A percentile compares a stretch with the other conserved stretches of the same genome.
phyloP scores from a whole-genome alignment of 176 grass and related monocot species.

The Ananas comosus region DNA sequence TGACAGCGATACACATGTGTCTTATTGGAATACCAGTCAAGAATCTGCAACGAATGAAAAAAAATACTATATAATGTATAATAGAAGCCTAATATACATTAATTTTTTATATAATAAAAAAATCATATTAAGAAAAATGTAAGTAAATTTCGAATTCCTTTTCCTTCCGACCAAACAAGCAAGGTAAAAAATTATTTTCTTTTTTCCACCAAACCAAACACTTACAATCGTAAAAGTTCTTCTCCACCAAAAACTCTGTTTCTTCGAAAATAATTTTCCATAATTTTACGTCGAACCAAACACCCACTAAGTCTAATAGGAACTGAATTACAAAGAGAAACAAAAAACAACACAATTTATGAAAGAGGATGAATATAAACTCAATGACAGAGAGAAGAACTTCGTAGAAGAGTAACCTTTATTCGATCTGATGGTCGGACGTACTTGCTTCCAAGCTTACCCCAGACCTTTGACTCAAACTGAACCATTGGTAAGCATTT shows the following conservation, averaged over 20 bases:
- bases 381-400: not conserved
- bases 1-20: constrained; percentile 51
- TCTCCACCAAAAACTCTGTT: too few species aligned
- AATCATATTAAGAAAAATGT: too few species aligned
- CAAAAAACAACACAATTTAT: not conserved
- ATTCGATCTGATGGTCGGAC: constrained; percentile 30
- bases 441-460: constrained; percentile 22
- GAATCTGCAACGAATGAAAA: constrained; percentile 28
- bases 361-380: not conserved
- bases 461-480: constrained; percentile 49
- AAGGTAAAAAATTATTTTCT: too few species aligned
- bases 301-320: too few species aligned
- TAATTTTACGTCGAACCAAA: too few species aligned
- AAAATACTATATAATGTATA: not conserved
- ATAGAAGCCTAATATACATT: too few species aligned
- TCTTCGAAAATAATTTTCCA: too few species aligned
- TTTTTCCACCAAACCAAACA: too few species aligned
- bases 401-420: constrained; percentile 32
- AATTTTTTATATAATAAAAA: too few species aligned
- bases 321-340: not conserved
- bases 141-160: too few species aligned
- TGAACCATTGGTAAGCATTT: constrained; percentile 29
- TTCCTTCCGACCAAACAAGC: too few species aligned
- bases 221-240: too few species aligned
- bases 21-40: constrained; percentile 42